A percentile compares a stretch with the other conserved stretches of the same genome.
phyloP scores from a whole-genome alignment of 164 flowering plant genomes.

The Echeveria elegans region DNA sequence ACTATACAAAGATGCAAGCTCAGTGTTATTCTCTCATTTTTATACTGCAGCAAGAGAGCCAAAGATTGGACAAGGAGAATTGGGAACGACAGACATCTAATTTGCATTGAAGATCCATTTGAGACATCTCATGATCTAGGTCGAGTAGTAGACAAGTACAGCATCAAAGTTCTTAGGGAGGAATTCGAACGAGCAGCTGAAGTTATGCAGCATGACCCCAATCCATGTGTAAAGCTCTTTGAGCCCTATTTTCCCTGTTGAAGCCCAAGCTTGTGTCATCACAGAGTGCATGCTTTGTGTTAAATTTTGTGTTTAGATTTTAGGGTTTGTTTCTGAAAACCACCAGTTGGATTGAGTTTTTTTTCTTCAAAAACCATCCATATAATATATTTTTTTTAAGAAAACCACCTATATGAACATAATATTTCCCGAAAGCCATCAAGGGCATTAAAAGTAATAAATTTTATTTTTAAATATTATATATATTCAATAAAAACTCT shows the following conservation, averaged over 20 bases:
- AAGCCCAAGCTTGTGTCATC: not conserved
- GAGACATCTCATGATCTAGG: constrained; percentile 85
- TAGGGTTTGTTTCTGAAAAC: not conserved
- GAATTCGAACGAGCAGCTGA: constrained; percentile 90
- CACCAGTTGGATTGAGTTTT: no score
- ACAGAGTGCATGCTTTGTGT: not conserved
- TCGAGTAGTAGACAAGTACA: constrained; percentile 80
- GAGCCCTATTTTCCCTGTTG: constrained; percentile 49
- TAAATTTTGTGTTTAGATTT: not conserved
- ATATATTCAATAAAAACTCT: no score
- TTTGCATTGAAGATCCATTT: constrained; percentile 95
- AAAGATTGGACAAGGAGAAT: constrained; percentile 95
- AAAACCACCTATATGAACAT: no score
- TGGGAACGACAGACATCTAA: constrained; percentile 88
- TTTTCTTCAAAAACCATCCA: no score
- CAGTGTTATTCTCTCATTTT: not conserved
- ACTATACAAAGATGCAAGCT: constrained; percentile 33
- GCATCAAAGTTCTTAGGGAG: constrained; percentile 65
- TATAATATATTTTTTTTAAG: no score
- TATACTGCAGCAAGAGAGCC: constrained; percentile 44
- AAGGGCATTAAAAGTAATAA: no score
- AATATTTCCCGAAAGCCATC: no score
- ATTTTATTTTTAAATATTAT: no score
- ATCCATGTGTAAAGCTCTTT: constrained; percentile 64
- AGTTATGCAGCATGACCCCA: constrained; percentile 63